Percentiles rank a stretch among this genome's conserved stretches.
These are phyloP conservation scores for Mycena capillaripes DNA, from an alignment of 768 basidiomycete species.

Conservation along the genomic window DNA sequence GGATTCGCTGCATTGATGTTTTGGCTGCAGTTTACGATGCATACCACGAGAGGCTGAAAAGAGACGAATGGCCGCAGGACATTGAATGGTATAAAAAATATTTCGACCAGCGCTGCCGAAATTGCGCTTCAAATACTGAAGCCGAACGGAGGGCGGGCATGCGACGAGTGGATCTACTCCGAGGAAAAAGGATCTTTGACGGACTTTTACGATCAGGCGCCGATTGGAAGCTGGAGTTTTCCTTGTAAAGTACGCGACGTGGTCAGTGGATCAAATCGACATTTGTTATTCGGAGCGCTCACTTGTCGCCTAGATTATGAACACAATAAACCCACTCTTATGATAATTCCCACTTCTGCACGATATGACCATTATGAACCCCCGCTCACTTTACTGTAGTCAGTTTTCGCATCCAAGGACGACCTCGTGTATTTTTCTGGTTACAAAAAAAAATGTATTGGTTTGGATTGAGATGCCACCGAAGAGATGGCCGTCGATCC, in stretches of 20 bases:
- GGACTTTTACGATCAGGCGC: slow-evolving; percentile 54
- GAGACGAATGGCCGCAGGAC: slow-evolving; percentile 49
- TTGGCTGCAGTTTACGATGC: slow-evolving; percentile 68
- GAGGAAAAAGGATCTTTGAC: slow-evolving; percentile 66
- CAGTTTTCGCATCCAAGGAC: not conserved
- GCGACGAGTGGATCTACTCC: slow-evolving; percentile 68
- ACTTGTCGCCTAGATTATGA: not conserved
- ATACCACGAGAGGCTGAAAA: slow-evolving; percentile 60
- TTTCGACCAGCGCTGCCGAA: slow-evolving; percentile 59
- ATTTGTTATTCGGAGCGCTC: not conserved
- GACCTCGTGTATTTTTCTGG: not conserved
- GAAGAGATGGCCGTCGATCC: no score
- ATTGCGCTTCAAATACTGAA: slow-evolving; percentile 52
- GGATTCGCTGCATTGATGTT: slow-evolving; percentile 68
- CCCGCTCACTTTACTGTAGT: slow-evolving; percentile 2
- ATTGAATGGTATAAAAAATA: slow-evolving; percentile 40
- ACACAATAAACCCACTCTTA: slow-evolving; percentile 6
- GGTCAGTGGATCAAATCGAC: not conserved
- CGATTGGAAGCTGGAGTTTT: slow-evolving; percentile 24
- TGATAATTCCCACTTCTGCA: not conserved
- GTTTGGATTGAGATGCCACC: no score
- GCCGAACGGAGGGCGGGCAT: slow-evolving; percentile 61
- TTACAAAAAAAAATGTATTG: no score
- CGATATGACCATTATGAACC: not conserved
- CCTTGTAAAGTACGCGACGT: not conserved